Evolutionary conservation across 495 filamentous ascomycete genomes (phyloP).

Genomic region (Elasticomyces elasticus): DNA sequence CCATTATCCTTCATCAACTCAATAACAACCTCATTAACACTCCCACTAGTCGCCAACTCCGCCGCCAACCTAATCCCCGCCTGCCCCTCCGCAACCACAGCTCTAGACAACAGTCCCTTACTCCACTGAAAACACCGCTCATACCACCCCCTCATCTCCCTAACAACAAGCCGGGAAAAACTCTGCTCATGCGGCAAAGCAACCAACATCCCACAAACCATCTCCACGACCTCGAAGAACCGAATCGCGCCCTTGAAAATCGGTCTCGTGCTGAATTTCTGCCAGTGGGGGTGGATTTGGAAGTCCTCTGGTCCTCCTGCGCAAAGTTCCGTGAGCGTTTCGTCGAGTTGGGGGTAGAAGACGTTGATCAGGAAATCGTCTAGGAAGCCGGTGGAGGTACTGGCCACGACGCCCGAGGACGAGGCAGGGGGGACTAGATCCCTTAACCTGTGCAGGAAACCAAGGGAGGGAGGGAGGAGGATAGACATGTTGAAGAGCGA

Average conservation of each 20-base stretch:
- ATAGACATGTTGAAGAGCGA: conserved; percentile 97
- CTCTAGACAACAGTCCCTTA: conserved; percentile 52
- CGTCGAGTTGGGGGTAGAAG: conserved; percentile 92
- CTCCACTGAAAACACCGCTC: conserved; percentile 88
- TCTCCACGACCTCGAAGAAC: conserved; percentile 75
- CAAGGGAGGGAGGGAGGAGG: conserved; percentile 82
- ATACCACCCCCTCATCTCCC: conserved; percentile 80
- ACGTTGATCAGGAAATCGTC: conserved; percentile 98
- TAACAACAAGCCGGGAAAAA: conserved; percentile 83
- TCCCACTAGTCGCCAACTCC: conserved; percentile 55
- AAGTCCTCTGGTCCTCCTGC: conserved; percentile 81
- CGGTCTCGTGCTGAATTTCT: conserved; percentile 61
- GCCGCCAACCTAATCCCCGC: conserved; percentile 57
- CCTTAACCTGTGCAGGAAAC: conserved; percentile 84
- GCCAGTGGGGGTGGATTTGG: conserved; percentile 77
- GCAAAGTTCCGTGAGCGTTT: conserved; percentile 83
- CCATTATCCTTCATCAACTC: conserved; percentile 52
- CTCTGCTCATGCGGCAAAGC: conserved; percentile 93
- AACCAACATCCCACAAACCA: conserved; percentile 89
- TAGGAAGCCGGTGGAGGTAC: conserved; percentile 85
- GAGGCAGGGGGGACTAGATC: conserved; percentile 61
- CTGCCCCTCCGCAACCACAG: conserved; percentile 4
- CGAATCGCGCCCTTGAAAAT: conserved; percentile 88
- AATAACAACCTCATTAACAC: conserved; percentile 55
- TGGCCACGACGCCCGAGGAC: conserved; percentile 59